Conservation (phyloP, 768 basidiomycete species). For the Boletus fagicola region DNA sequence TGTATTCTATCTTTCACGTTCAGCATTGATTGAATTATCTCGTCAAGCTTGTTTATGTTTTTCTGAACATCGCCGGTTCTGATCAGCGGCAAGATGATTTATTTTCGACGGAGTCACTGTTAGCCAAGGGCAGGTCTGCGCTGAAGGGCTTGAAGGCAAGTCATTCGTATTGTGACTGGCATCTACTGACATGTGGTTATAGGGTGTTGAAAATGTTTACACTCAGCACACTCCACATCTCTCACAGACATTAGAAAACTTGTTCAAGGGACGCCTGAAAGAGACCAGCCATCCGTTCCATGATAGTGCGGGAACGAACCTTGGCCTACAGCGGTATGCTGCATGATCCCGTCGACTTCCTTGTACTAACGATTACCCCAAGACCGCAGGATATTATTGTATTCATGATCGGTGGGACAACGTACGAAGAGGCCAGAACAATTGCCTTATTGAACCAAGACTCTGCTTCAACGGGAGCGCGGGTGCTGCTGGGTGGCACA, state of each 20-base stretch:
- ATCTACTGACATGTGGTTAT: slow-evolving; percentile 11
- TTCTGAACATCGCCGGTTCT: slow-evolving; percentile 89
- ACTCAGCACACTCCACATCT: slow-evolving; percentile 96
- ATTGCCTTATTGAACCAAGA: slow-evolving; percentile 88
- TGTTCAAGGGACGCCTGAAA: slow-evolving; percentile 81
- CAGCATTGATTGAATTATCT: slow-evolving; percentile 11
- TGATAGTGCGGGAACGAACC: slow-evolving; percentile 65
- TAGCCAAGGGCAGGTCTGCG: slow-evolving; percentile 92
- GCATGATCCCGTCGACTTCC: background rate
- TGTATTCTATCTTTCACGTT: slow-evolving; percentile 5
- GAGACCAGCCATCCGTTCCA: slow-evolving; percentile 92
- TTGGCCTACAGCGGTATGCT: slow-evolving; percentile 66
- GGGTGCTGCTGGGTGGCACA: slow-evolving; percentile 89
- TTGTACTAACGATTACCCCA: slow-evolving; percentile 5
- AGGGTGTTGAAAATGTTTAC: slow-evolving; percentile 99
- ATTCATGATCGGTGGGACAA: slow-evolving; percentile 95
- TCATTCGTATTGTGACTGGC: background rate
- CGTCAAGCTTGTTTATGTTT: slow-evolving; percentile 82
- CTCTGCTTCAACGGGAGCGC: slow-evolving; percentile 57
- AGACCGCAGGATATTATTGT: slow-evolving; percentile 96
- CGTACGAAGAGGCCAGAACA: slow-evolving; percentile 90
- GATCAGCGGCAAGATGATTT: slow-evolving; percentile 98
- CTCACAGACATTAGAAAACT: slow-evolving; percentile 84
- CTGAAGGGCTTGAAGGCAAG: slow-evolving; percentile 90
- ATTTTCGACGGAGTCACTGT: slow-evolving; percentile 91